Evolutionary conservation across 768 basidiomycete species (phyloP), one percentile per base, ranked within the genome.

Genomic region (Asterophora lycoperdoides): DNA sequence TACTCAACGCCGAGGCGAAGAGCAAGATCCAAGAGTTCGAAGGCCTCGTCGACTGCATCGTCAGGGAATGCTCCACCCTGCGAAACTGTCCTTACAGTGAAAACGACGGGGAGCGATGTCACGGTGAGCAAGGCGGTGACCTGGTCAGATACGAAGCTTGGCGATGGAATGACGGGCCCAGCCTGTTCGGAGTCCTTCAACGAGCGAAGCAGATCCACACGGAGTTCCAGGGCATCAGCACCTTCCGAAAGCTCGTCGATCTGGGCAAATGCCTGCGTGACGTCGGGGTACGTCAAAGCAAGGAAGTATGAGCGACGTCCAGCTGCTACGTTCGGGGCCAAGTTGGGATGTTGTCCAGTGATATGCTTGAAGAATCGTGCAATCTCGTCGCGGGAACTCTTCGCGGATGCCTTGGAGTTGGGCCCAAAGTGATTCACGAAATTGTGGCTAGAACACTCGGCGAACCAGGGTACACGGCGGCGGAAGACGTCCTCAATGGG

Each of bases 51-150:
- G 46, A 80, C 69, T 0, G 83, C 83, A 30, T 75, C 72, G 64
- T 95, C 86, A 0, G 94, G 93, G 78, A 92, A 93, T 14, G 86
- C 78, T 5, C 96, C 95, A 17, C 95, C 96, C 64, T 99, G 94
- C 0, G 85, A 79, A 11, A 79, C 74, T 3, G 92, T 93, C 20
- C 96, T 76, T 30, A 95, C 86, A 0, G 96, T 96, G 70, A 85
- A 97, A 50, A 98, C 83, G 57, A 98, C 81, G 2, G 96, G 96
- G 5, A 99, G 75, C 1, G 78, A 72, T 1, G 91, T 88, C 11
- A 72, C 75, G 32, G 86, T 81, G 43, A 93, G 83, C 14, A 98
- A 72, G 4, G 81, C 78, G 1, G 89, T 76, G 41, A 98, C 70
- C 59, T 98, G 96, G 15, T 80, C 74, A 4, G 84, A 75, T 35